Evolutionary conservation across 257 asterid genomes (phyloP).

Genomic region (Galeopsis tetrahit): DNA sequence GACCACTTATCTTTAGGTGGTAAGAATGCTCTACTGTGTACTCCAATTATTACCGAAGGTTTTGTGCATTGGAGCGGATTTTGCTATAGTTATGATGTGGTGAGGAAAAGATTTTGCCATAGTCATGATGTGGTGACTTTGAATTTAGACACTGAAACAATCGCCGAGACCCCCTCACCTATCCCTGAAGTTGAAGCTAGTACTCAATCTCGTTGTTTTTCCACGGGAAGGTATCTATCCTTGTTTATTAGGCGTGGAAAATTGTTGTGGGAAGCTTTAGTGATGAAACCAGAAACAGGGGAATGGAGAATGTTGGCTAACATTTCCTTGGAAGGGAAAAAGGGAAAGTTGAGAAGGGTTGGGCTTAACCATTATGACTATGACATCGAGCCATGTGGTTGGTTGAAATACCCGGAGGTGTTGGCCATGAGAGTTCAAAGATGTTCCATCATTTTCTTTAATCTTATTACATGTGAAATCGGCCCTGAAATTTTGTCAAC

Average conservation of each 20-base stretch:
- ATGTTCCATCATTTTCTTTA: neutral
- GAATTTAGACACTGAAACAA: conserved; percentile 22
- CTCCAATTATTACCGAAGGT: neutral
- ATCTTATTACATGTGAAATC: neutral
- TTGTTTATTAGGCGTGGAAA: neutral
- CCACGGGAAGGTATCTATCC: neutral
- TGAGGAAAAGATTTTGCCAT: no score
- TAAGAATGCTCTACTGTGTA: neutral
- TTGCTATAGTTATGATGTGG: no score
- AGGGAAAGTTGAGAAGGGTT: no score
- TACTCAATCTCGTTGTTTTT: neutral
- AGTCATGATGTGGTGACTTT: neutral
- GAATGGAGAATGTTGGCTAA: no score
- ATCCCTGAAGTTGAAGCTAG: neutral
- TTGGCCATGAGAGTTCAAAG: neutral
- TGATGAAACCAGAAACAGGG: no score
- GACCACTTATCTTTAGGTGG: neutral
- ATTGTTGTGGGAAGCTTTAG: no score
- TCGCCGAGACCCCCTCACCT: neutral
- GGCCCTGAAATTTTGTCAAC: neutral
- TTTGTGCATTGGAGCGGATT: conserved; percentile 2
- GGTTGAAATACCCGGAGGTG: conserved; percentile 20
- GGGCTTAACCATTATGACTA: neutral
- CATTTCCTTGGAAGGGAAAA: no score
- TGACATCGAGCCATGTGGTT: neutral